Base-by-base conservation (phyloP, 1,284 basidiomycete genomes). In the Cutaneotrichosporon spelunceum region DNA sequence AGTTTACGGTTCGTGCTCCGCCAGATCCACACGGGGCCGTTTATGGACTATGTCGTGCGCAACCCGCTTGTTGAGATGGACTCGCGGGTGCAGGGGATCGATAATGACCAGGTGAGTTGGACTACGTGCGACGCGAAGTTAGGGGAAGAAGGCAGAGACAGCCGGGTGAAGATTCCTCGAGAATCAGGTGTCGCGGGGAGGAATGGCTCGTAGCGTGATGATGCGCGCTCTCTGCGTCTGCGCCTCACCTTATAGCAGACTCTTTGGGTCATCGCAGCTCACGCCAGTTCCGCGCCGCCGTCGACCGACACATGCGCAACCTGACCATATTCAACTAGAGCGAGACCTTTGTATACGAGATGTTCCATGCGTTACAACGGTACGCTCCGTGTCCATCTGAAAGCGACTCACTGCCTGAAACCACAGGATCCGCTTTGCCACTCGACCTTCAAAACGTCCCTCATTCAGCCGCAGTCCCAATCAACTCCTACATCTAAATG, bases 11-110 rank as follows among this genome's bases (percentile, higher is more conserved):
- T 89, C 68, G 84, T 93, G 47, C 81, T 98, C 52, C 86, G 88
- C 44, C 90, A 94, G 77, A 86, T 99, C 66, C 94, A 96, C 78
- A 84, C 86, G n/a, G 93, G 93, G 1, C 91, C 93, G 0, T 98
- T 97, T 81, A 78, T 96, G 44, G 93, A 97, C 74, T 91, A 87
- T 74, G 93, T 97, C 49, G 91, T 94, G 49, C 85, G 91, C 57
- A 97, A 98, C 75, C 93, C 94, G 4, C 82, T 97, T 53, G 83
- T 90, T 3, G 82, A 82, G 50, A 88, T 93, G 86, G 89, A 93
- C 75, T 90, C 88, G 16, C 82, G 84, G 66, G 86, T 86, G 68
- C 83, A 85, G 59, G 93, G 93, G 16, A 86, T 96, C 60, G 93
- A 96, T 76, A 95, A 93, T 72, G 91, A 94, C 74, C 72, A 70